These are phyloP conservation scores for Didymella arachidicola DNA, from an alignment of 2,329 filamentous ascomycete species.

Conservation along the genomic window DNA sequence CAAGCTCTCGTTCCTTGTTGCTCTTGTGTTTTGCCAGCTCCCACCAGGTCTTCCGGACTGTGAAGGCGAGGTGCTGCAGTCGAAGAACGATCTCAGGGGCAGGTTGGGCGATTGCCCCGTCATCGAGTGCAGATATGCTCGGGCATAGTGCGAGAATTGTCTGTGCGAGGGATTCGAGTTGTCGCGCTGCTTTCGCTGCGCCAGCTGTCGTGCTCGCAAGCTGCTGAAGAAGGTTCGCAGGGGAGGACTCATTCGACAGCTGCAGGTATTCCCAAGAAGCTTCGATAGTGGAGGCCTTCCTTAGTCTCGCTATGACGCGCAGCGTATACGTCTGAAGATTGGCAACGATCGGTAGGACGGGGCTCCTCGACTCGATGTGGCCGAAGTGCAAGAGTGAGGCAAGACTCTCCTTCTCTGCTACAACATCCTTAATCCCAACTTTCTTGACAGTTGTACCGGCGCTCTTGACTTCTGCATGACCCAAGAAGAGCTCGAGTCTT, in stretches of 20 bases:
- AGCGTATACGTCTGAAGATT: constrained; percentile 71
- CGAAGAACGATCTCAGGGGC: constrained; percentile 66
- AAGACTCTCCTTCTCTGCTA: constrained; percentile 57
- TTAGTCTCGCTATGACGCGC: constrained; percentile 67
- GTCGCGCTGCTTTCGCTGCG: constrained; percentile 65
- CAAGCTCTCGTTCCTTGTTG: constrained; percentile 68
- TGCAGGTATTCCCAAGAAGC: constrained; percentile 64
- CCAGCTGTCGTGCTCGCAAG: constrained; percentile 58
- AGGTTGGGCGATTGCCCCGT: constrained; percentile 66
- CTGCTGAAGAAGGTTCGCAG: constrained; percentile 63
- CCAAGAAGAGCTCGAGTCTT: constrained; percentile 60
- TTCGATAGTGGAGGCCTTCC: constrained; percentile 67
- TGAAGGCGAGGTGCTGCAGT: constrained; percentile 70
- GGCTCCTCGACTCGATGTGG: constrained; percentile 44
- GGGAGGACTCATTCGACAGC: constrained; percentile 63
- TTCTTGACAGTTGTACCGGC: constrained; percentile 11
- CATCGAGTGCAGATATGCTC: constrained; percentile 70
- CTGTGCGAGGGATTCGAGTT: constrained; percentile 72
- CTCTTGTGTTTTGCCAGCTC: constrained; percentile 65
- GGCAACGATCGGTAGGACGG: constrained; percentile 63
- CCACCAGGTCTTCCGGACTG: constrained; percentile 71
- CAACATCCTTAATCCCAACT: constrained; percentile 38
- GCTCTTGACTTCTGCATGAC: constrained; percentile 14
- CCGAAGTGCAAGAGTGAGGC: constrained; percentile 70
- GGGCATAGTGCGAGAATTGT: constrained; percentile 71